Percentiles rank a stretch among this genome's conserved stretches.
Evolutionary conservation across 805 yeast genomes (phyloP).

Genomic region (Wickerhamomyces silvicola): DNA sequence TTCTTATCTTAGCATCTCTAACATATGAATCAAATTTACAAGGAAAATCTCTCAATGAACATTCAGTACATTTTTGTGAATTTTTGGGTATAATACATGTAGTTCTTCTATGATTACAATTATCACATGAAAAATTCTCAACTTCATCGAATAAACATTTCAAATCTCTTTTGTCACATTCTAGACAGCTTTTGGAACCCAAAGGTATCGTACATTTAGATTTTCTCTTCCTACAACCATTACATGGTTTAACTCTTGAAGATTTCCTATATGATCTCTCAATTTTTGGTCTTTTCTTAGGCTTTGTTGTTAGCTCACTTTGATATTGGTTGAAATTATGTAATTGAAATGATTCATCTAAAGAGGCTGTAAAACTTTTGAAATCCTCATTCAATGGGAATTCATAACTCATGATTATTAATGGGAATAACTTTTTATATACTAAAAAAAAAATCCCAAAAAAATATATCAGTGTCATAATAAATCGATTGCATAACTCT

Average conservation of each 20-base stretch:
- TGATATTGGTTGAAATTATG: too few relatives aligned
- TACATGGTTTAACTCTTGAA: slow-evolving; percentile 30
- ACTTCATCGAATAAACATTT: slow-evolving; percentile 22
- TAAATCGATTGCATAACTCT: too few relatives aligned
- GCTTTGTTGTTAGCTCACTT: too few relatives aligned
- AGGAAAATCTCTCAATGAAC: slow-evolving; percentile 18
- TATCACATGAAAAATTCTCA: slow-evolving; percentile 11
- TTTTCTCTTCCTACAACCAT: slow-evolving; percentile 31
- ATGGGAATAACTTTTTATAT: too few relatives aligned
- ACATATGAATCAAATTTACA: slow-evolving; percentile 17
- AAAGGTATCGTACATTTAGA: slow-evolving; percentile 26
- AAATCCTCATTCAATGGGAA: too few relatives aligned
- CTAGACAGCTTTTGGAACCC: slow-evolving; percentile 18
- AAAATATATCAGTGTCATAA: too few relatives aligned
- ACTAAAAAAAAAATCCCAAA: too few relatives aligned
- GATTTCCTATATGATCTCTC: too few relatives aligned
- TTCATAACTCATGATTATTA: too few relatives aligned
- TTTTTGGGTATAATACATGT: slow-evolving; percentile 17
- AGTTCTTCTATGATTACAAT: slow-evolving; percentile 19
- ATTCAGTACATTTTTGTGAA: slow-evolving; percentile 16
- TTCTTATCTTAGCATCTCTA: slow-evolving; percentile 14
- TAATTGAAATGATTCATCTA: too few relatives aligned
- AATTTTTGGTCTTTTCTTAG: too few relatives aligned
- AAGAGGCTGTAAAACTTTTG: too few relatives aligned
- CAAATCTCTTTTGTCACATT: slow-evolving; percentile 25